phyloP scores from a whole-genome alignment of 2,329 filamentous ascomycete genomes.

The Fusarium metavorans region DNA sequence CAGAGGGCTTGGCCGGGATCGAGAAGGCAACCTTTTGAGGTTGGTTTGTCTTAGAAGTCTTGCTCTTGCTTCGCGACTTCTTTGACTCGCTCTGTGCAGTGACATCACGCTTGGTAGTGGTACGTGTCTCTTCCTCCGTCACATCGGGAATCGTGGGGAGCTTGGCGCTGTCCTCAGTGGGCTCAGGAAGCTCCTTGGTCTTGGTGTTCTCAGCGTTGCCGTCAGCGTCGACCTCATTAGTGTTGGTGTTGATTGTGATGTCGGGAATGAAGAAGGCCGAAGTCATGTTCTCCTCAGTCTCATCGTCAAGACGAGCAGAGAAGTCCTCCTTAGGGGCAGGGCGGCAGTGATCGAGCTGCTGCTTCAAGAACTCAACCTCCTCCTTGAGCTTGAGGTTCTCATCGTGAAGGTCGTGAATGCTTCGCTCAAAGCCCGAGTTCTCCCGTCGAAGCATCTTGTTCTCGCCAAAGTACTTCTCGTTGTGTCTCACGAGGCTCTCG shows the following conservation, averaged over 20 bases:
- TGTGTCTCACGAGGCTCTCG: slow-evolving; percentile 64
- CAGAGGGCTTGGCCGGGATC: slow-evolving; percentile 52
- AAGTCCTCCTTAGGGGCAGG: slow-evolving; percentile 53
- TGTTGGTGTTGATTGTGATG: slow-evolving; percentile 64
- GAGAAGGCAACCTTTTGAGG: slow-evolving; percentile 57
- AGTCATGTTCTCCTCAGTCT: slow-evolving; percentile 66
- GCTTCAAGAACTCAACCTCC: slow-evolving; percentile 60
- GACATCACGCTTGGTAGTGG: slow-evolving; percentile 46
- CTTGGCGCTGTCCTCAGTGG: slow-evolving; percentile 50
- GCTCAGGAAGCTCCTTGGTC: slow-evolving; percentile 48
- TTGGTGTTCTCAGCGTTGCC: slow-evolving; percentile 51
- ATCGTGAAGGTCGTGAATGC: slow-evolving; percentile 58
- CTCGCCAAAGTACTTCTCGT: slow-evolving; percentile 66
- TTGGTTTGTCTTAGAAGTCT: slow-evolving; percentile 42
- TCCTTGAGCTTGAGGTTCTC: slow-evolving; percentile 61
- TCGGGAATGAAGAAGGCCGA: slow-evolving; percentile 70
- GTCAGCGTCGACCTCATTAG: slow-evolving; percentile 24
- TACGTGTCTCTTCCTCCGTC: slow-evolving; percentile 45
- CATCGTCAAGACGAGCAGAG: slow-evolving; percentile 50
- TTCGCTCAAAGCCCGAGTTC: slow-evolving; percentile 62
- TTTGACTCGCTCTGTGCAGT: slow-evolving; percentile 46
- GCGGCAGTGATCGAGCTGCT: slow-evolving; percentile 58
- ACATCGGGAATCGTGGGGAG: slow-evolving; percentile 45
- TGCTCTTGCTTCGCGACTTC: slow-evolving; percentile 46
- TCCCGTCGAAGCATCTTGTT: slow-evolving; percentile 63